A percentile compares a stretch with the other conserved stretches of the same genome.
phyloP scores from a whole-genome alignment of 345 rosid genomes.

The Dipteronia dyeriana region DNA sequence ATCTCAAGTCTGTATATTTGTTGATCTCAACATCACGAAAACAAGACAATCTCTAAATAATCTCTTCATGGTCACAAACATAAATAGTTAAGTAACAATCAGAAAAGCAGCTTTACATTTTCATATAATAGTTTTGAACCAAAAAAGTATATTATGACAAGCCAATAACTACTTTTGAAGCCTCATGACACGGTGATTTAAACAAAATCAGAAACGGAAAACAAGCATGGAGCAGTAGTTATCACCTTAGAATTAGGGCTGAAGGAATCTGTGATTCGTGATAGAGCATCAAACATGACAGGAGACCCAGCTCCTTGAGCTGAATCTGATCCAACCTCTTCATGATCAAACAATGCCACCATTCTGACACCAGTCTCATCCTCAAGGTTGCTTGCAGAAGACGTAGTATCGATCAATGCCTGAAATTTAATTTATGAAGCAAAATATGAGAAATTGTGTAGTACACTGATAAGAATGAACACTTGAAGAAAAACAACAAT shows the following conservation, averaged over 20 bases:
- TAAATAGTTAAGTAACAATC: not conserved
- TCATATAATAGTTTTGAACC: not conserved
- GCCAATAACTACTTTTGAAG: not conserved
- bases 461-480: not conserved
- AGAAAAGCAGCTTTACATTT: not conserved
- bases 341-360: constrained; percentile 97
- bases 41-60: not conserved
- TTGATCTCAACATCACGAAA: not conserved
- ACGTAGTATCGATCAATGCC: constrained; percentile 83
- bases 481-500: not conserved
- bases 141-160: not conserved
- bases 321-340: constrained; percentile 92
- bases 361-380: constrained; percentile 84
- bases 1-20: not conserved
- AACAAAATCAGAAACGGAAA: constrained; percentile 15
- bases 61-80: not conserved
- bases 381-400: constrained; percentile 65
- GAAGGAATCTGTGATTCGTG: constrained; percentile 78
- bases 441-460: not conserved
- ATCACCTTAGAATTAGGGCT: constrained; percentile 69
- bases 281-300: constrained; percentile 88
- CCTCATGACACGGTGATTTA: not conserved
- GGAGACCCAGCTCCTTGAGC: constrained; percentile 99
- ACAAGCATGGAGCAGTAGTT: constrained; percentile 15
- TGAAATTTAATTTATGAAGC: constrained; percentile 31